phyloP scores from a whole-genome alignment of 345 rosid genomes.

The Eucalyptus coolabah region DNA sequence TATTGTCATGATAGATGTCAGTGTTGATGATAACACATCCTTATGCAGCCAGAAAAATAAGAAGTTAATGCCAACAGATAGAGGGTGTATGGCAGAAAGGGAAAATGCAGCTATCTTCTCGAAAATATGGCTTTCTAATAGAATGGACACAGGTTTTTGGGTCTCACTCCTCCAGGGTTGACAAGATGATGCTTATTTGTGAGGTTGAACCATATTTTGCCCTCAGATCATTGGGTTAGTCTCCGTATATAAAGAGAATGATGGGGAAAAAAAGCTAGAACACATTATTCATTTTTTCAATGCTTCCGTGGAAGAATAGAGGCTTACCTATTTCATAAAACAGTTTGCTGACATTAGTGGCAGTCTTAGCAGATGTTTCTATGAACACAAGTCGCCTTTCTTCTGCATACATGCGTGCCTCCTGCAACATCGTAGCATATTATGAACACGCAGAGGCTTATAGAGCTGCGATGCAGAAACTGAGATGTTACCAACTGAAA shows the following conservation, averaged over 20 bases:
- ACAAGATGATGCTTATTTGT: background rate
- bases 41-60: background rate
- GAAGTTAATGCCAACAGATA: background rate
- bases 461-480: background rate
- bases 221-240: background rate
- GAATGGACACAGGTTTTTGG: background rate
- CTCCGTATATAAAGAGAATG: background rate
- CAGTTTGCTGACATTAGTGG: constrained; percentile 64
- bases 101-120: background rate
- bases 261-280: background rate
- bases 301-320: background rate
- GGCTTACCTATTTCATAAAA: constrained; percentile 65
- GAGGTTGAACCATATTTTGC: background rate
- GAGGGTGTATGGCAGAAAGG: background rate
- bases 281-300: background rate
- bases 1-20: background rate
- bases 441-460: background rate
- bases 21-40: background rate
- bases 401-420: constrained; percentile 54
- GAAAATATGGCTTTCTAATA: background rate
- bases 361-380: constrained; percentile 81
- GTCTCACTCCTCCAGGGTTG: background rate
- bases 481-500: background rate
- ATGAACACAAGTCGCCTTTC: constrained; percentile 77
- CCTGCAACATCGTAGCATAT: constrained; percentile 34